phyloP scores from a whole-genome alignment of 1,139 yeast species.

The Barnettozyma hawaiiensis region DNA sequence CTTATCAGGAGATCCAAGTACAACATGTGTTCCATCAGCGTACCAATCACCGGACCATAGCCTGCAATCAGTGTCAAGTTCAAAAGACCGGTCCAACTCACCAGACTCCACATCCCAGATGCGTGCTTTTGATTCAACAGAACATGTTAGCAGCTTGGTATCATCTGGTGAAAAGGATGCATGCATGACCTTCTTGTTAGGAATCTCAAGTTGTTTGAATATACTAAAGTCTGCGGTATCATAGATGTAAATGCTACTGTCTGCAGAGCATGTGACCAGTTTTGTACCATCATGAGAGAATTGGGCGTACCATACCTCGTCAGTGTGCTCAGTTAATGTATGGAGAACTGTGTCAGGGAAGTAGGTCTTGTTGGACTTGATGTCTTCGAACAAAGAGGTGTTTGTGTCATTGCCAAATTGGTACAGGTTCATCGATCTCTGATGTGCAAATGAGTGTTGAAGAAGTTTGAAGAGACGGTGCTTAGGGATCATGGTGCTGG shows the following conservation, averaged over 20 bases:
- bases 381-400: constrained; percentile 26
- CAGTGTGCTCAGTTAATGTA: constrained; percentile 47
- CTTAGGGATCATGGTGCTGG: constrained; percentile 48
- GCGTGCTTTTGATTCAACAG: constrained; percentile 57
- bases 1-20: constrained; percentile 76
- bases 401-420: constrained; percentile 25
- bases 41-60: constrained; percentile 74
- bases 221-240: constrained; percentile 49
- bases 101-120: constrained; percentile 55
- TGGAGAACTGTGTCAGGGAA: constrained; percentile 46
- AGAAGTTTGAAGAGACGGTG: constrained; percentile 45
- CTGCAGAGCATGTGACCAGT: constrained; percentile 74
- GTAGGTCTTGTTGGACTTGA: constrained; percentile 27
- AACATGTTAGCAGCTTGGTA: constrained; percentile 51
- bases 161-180: constrained; percentile 70
- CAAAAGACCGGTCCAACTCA: constrained; percentile 12
- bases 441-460: constrained; percentile 47
- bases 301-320: constrained; percentile 81
- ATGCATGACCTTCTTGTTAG: constrained; percentile 58
- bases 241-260: constrained; percentile 59
- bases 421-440: constrained; percentile 39
- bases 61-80: constrained; percentile 27
- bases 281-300: constrained; percentile 75
- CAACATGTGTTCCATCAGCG: constrained; percentile 53
- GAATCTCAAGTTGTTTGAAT: constrained; percentile 37